Percentiles rank a stretch among this genome's conserved stretches.
Evolutionary conservation across 148 eudicot genomes (phyloP).

Genomic region (Rhododendron henanense): DNA sequence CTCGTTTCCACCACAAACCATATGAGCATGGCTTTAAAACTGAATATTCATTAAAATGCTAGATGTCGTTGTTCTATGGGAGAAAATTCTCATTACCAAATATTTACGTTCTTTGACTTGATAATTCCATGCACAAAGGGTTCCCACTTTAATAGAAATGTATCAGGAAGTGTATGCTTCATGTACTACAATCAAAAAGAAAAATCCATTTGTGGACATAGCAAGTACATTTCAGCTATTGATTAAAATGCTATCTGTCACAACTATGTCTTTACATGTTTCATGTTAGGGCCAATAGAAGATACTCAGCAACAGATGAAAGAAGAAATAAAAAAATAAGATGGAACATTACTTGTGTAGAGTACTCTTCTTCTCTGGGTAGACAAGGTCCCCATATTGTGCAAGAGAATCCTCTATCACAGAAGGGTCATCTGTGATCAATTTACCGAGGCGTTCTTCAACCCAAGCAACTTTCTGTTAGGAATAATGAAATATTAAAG

Average conservation of each 20-base stretch:
- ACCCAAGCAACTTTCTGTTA: constrained; percentile 62
- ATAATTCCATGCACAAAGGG: too few species aligned
- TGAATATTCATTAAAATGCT: neutral
- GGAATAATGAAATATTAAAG: neutral
- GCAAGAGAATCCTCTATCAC: constrained; percentile 83
- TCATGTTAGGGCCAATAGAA: neutral
- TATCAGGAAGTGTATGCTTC: neutral
- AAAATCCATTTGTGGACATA: neutral
- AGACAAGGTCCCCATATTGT: constrained; percentile 90
- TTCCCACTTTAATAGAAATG: neutral
- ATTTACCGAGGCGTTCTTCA: constrained; percentile 83
- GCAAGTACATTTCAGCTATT: neutral
- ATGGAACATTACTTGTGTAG: constrained; percentile 59
- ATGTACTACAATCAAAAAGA: neutral
- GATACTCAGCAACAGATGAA: neutral
- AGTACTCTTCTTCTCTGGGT: constrained; percentile 63
- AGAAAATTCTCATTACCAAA: neutral
- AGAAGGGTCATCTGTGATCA: constrained; percentile 74
- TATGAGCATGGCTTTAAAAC: neutral
- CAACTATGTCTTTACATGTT: neutral
- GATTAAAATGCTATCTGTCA: neutral
- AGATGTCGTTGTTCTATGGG: neutral
- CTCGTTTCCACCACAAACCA: neutral
- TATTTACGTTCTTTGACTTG: neutral
- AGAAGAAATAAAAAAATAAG: neutral